These are phyloP conservation scores for Wickerhamomyces chaumierensis DNA, from an alignment of 805 yeast genomes.

Conservation along the genomic window DNA sequence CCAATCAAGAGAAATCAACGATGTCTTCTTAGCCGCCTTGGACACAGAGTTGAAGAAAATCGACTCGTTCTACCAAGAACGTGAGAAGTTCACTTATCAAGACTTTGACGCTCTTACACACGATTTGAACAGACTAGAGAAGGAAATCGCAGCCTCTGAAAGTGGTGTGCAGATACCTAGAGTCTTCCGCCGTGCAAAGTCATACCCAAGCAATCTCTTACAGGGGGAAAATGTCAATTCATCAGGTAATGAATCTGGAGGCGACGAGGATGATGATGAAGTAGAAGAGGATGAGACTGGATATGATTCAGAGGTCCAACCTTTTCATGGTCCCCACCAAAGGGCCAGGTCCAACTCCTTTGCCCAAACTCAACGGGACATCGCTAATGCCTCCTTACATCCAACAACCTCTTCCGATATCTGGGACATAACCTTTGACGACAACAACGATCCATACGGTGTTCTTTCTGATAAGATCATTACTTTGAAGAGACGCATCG, in stretches of 20 bases:
- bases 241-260: neutral
- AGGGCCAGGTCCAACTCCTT: slow-evolving; percentile 17
- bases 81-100: slow-evolving; percentile 45
- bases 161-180: neutral
- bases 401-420: slow-evolving; percentile 17
- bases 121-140: slow-evolving; percentile 55
- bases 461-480: slow-evolving; percentile 27
- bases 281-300: no score
- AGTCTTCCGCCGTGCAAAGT: slow-evolving; percentile 8
- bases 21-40: slow-evolving; percentile 57
- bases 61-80: slow-evolving; percentile 59
- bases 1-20: slow-evolving; percentile 34
- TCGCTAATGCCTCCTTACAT: slow-evolving; percentile 8
- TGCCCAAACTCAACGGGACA: slow-evolving; percentile 10
- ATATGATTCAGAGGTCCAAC: slow-evolving; percentile 6
- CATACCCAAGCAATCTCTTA: slow-evolving; percentile 5
- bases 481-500: slow-evolving; percentile 55
- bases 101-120: slow-evolving; percentile 45
- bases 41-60: slow-evolving; percentile 70
- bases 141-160: slow-evolving; percentile 9
- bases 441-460: slow-evolving; percentile 12
- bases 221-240: neutral
- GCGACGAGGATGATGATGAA: slow-evolving; percentile 21
- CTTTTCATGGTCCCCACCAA: slow-evolving; percentile 1
- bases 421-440: slow-evolving; percentile 16